These are phyloP conservation scores for Spathaspora hagerdaliae DNA, from an alignment of 805 yeast genomes.

Conservation along the genomic window DNA sequence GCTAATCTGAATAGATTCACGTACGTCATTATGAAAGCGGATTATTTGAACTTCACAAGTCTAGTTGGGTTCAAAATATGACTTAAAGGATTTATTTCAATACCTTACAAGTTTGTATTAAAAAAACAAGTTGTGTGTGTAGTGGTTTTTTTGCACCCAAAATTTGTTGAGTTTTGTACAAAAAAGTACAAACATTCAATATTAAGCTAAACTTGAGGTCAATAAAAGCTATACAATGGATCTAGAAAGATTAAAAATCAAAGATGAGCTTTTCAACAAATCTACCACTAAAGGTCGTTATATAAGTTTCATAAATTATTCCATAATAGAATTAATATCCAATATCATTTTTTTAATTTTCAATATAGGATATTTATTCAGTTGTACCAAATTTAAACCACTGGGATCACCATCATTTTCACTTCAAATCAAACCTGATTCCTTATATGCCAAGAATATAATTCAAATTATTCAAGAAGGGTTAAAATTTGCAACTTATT, in stretches of 20 bases:
- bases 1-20: no score
- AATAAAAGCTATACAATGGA: no score
- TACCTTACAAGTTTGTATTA: no score
- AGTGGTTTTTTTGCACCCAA: no score
- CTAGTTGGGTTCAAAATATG: no score
- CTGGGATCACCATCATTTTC: neutral
- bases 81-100: no score
- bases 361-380: neutral
- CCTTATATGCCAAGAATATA: slow-evolving; percentile 1
- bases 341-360: neutral
- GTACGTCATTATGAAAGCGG: no score
- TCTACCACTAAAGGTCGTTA: neutral
- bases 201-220: no score
- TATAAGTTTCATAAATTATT: neutral
- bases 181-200: no score
- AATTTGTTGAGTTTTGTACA: no score
- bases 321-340: neutral
- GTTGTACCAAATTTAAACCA: neutral
- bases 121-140: no score
- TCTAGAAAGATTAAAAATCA: neutral
- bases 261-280: neutral
- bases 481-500: slow-evolving; percentile 4
- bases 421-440: neutral
- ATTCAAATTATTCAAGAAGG: slow-evolving; percentile 4
- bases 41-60: no score